Evolutionary conservation across 2,329 filamentous ascomycete species (phyloP).

Genomic region (Bimuria novae-zelandiae): DNA sequence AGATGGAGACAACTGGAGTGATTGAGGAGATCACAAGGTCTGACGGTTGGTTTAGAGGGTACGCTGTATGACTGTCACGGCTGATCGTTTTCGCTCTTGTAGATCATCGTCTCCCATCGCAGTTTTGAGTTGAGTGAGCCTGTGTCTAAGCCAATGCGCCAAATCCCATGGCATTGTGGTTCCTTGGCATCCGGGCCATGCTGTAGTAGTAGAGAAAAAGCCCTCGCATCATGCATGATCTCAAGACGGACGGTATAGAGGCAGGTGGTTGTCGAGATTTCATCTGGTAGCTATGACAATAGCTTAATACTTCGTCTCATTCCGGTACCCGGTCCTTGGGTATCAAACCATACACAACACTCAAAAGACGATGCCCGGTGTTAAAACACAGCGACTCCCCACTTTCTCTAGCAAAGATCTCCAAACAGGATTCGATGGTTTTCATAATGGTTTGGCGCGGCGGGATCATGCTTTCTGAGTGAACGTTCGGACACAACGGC

Average conservation of each 20-base stretch:
- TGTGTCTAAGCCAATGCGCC: too few relatives aligned
- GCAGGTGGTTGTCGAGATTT: too few relatives aligned
- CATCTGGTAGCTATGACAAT: too few relatives aligned
- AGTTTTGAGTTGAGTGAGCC: too few relatives aligned
- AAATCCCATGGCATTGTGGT: too few relatives aligned
- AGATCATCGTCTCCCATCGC: background rate
- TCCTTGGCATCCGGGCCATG: too few relatives aligned
- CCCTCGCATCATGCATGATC: too few relatives aligned
- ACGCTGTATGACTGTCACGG: background rate
- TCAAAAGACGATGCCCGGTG: slow-evolving; percentile 1
- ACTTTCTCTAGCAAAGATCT: slow-evolving; percentile 20
- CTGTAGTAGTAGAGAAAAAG: too few relatives aligned
- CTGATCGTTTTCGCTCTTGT: background rate
- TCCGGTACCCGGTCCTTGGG: too few relatives aligned
- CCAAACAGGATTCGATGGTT: slow-evolving; percentile 19
- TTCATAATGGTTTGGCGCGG: slow-evolving; percentile 22
- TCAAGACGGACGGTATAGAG: too few relatives aligned
- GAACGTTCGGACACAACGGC: slow-evolving; percentile 11
- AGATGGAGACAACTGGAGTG: background rate
- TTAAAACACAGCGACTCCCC: background rate
- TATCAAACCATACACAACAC: background rate
- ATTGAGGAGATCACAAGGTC: background rate
- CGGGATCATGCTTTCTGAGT: slow-evolving; percentile 10
- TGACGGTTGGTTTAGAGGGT: background rate
- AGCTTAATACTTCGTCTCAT: too few relatives aligned